Evolutionary conservation across 2,329 filamentous ascomycete genomes (phyloP).

Genomic region (Fusarium beomiforme): DNA sequence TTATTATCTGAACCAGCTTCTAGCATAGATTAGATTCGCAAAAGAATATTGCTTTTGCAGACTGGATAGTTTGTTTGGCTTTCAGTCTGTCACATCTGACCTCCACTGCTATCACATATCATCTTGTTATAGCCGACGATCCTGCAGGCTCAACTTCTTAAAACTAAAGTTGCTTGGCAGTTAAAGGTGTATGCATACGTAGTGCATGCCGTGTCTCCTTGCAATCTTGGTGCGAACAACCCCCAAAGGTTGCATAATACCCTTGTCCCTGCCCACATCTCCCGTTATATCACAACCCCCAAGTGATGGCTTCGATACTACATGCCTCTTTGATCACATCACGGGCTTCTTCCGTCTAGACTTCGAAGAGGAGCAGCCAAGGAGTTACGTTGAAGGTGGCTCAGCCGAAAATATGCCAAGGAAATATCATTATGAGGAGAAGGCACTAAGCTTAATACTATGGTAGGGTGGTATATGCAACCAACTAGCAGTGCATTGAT

Average conservation of each 20-base stretch:
- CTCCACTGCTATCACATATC: slow-evolving; percentile 8
- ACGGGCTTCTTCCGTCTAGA: not conserved
- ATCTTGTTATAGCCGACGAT: slow-evolving; percentile 2
- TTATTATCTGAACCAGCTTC: not conserved
- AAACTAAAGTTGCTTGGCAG: not conserved
- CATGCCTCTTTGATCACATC: slow-evolving; percentile 10
- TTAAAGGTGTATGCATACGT: not conserved
- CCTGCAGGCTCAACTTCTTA: slow-evolving; percentile 4
- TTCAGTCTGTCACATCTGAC: not conserved
- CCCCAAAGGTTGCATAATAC: not conserved
- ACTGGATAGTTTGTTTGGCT: not conserved
- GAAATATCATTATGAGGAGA: slow-evolving; percentile 12
- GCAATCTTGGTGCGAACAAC: not conserved
- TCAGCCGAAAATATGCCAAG: slow-evolving; percentile 4
- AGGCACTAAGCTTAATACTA: slow-evolving; percentile 8
- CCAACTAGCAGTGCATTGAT: slow-evolving; percentile 5
- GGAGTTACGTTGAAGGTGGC: not conserved
- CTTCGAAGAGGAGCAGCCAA: not conserved
- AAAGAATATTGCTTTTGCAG: not conserved
- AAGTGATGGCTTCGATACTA: slow-evolving; percentile 2
- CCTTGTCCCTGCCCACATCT: slow-evolving; percentile 19
- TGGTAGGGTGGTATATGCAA: slow-evolving; percentile 3
- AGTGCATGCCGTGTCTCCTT: not conserved
- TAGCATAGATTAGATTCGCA: not conserved
- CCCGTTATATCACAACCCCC: not conserved